A percentile compares a stretch with the other conserved stretches of the same genome.
phyloP scores from a whole-genome alignment of 805 yeast species.

The Yarrowia phangngaensis region DNA sequence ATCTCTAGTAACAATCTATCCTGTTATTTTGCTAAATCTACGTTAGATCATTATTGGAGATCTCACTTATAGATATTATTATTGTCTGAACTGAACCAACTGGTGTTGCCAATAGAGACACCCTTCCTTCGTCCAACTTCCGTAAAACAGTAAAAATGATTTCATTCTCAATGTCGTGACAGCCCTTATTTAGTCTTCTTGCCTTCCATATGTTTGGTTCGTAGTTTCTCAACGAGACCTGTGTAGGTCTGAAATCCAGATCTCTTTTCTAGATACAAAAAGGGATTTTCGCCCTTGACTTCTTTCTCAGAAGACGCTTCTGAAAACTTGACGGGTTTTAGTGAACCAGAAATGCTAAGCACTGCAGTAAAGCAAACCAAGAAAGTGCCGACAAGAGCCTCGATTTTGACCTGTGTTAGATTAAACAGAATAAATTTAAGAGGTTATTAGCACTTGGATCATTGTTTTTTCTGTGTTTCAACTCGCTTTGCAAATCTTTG shows the following conservation, averaged over 20 bases:
- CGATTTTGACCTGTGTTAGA: conserved; percentile 44
- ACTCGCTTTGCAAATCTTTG: background rate
- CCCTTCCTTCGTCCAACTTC: background rate
- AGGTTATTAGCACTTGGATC: background rate
- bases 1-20: too few species aligned
- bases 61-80: too few species aligned
- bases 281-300: conserved; percentile 43
- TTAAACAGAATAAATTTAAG: background rate
- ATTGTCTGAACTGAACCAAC: too few species aligned
- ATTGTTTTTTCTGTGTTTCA: background rate
- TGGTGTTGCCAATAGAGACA: too few species aligned
- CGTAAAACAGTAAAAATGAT: background rate
- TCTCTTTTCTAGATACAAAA: conserved; percentile 10
- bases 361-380: conserved; percentile 42
- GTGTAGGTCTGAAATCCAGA: conserved; percentile 11
- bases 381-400: conserved; percentile 48
- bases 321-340: conserved; percentile 49
- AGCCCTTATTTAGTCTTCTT: conserved; percentile 18
- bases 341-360: conserved; percentile 37
- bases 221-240: conserved; percentile 17
- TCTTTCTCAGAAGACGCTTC: conserved; percentile 50
- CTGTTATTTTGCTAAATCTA: too few species aligned
- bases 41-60: too few species aligned
- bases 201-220: conserved; percentile 15
- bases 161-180: too few species aligned